Evolutionary conservation across 2,329 filamentous ascomycete species (phyloP), one percentile per base, ranked within the genome.

Genomic region (Leptographium galeiforme): DNA sequence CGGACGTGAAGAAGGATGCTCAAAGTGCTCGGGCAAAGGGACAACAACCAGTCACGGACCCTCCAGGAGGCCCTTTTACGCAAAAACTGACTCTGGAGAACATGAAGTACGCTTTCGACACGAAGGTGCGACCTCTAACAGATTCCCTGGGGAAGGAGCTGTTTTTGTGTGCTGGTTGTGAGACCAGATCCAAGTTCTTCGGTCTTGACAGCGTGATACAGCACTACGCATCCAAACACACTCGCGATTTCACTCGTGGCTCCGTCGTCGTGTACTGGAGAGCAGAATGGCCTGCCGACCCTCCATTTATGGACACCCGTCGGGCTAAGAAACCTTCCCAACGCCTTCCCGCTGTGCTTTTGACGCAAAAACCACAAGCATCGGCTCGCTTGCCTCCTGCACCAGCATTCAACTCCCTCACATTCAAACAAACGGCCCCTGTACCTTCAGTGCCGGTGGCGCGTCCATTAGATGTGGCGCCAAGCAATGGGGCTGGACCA

Each of bases 101-200:
- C 62, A 89, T 93, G 86, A 90, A 86, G 66, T 91, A 84, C 81
- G 72, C 90, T 34, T 90, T 86, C 64, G 86, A 90, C 61, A 79
- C 78, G 59, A 89, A 88, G 64, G 75, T 93, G 63, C 87, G 82
- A 62, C 79, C 80, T 30, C 68, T 80, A 52, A 87, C 84, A 3
- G 83, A 88, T 57, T 68, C 72, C 47, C 75, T 76, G 60, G 74
- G 81, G 59, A 85, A 82, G 61, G 85, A 90, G 53, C 68, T 90
- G 11, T 93, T 93, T 65, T 74, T 86, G 54, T 93, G 87, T 69
- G 82, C 80, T 60, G 77, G 73, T 34, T 89, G 85, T 64, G 78
- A 82, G 48, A 72, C 72, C 50, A 79, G 76, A 59, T 68, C 71
- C 48, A 89, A 86, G 64, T 77, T 77, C 53, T 91, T 87, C 61